Evolutionary conservation across 805 yeast species (phyloP).

Genomic region (Cyberlindnera nakhonratchasimensis): DNA sequence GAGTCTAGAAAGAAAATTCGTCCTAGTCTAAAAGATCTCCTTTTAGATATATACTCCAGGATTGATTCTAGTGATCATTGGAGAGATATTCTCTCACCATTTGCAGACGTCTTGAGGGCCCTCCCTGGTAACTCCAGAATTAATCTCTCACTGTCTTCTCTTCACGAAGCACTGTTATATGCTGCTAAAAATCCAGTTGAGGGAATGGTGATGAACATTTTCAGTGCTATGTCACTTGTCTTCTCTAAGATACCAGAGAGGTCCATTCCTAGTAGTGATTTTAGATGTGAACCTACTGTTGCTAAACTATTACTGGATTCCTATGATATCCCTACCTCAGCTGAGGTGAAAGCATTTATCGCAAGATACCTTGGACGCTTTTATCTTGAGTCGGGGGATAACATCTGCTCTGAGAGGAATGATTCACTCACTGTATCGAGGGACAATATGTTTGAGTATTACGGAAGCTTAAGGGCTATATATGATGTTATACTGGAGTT

Average conservation of each 20-base stretch:
- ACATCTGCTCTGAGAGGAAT: neutral
- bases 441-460: conserved; percentile 20
- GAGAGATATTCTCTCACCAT: conserved; percentile 16
- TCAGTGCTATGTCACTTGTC: conserved; percentile 16
- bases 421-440: conserved; percentile 15
- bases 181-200: conserved; percentile 6
- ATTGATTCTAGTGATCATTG: conserved; percentile 12
- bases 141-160: conserved; percentile 5
- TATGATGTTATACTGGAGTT: conserved; percentile 28
- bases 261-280: conserved; percentile 4
- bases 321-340: neutral
- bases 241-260: conserved; percentile 10
- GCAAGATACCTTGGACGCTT: conserved; percentile 24
- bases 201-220: conserved; percentile 4
- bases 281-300: conserved; percentile 13
- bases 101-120: neutral
- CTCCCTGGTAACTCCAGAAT: neutral
- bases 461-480: conserved; percentile 28
- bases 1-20: conserved; percentile 1
- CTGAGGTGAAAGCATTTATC: conserved; percentile 13
- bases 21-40: neutral
- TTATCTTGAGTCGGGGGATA: conserved; percentile 22
- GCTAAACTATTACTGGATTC: conserved; percentile 16
- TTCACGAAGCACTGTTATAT: conserved; percentile 12
- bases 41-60: conserved; percentile 1